Conservation (phyloP, 352 stramenopile genomes). For the Globisporangium camurandrum region DNA sequence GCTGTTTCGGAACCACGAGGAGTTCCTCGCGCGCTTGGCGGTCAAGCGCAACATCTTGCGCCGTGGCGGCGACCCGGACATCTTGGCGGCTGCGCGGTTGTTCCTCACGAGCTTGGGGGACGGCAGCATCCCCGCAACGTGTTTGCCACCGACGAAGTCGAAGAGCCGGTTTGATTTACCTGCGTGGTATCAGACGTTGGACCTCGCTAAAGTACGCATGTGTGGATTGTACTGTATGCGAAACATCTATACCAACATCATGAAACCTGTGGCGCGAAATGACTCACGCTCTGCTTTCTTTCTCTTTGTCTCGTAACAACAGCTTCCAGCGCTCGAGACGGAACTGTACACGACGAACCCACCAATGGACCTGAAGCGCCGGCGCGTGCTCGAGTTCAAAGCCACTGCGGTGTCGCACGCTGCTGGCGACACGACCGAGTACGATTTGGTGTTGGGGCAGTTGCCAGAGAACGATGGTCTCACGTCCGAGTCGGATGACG, state of each 20-base stretch:
- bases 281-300: too few relatives aligned
- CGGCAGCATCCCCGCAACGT: slow-evolving; percentile 44
- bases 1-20: slow-evolving; percentile 87
- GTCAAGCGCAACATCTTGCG: slow-evolving; percentile 90
- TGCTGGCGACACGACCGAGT: slow-evolving; percentile 72
- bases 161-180: slow-evolving; percentile 80
- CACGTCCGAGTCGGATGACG: slow-evolving; percentile 51
- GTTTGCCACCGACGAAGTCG: slow-evolving; percentile 64
- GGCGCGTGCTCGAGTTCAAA: slow-evolving; percentile 58
- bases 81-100: slow-evolving; percentile 86
- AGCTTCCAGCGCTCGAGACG: slow-evolving; percentile 45
- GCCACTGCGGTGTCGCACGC: slow-evolving; percentile 32
- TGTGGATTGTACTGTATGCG: neutral
- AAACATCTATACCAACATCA: too few relatives aligned
- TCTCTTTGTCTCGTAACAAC: slow-evolving; percentile 4
- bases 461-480: slow-evolving; percentile 70
- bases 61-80: slow-evolving; percentile 96
- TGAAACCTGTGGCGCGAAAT: too few relatives aligned
- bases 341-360: slow-evolving; percentile 56
- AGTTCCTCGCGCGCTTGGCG: slow-evolving; percentile 96
- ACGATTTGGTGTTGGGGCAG: slow-evolving; percentile 74
- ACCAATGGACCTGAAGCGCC: slow-evolving; percentile 32
- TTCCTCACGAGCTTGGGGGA: slow-evolving; percentile 79
- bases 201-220: slow-evolving; percentile 42
- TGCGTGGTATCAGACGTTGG: slow-evolving; percentile 49